Base-by-base conservation (phyloP, 2,329 filamentous ascomycete species). In the Aspergillus ruber region DNA sequence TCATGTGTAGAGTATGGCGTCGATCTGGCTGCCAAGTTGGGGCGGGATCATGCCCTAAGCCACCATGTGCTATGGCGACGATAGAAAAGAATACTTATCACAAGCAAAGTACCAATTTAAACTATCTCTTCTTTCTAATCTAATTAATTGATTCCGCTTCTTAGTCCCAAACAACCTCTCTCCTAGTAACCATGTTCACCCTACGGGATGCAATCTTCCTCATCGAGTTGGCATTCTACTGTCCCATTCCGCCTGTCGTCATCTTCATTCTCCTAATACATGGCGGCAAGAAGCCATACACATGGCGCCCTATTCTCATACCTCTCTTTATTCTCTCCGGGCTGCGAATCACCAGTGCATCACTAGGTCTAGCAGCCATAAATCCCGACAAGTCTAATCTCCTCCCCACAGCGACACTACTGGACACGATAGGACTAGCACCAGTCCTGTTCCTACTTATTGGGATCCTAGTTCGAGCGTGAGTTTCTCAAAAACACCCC, bases 191-290 rank as follows among this genome's bases (percentile, higher is more conserved):
- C 36, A 53, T 53, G 51, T 53, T 53, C 36, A 20, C 40, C 17
- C 43, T 53, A 41, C 49, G 42, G 47, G 49, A 51, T 36, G 49
- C 51, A 29, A 53, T 53, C 10, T 53, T 49, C 49, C 49, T 53
- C 12, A 52, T 53, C 20, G 51, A 53, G 43, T 29, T 53, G 46
- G 49, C 49, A 51, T 53, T 53, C 46, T 53, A 53, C 39, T 41
- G 42, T 21, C 51, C 51, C 5, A 51, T 53, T 21, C 15, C 49
- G 29, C 51, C 51, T 47, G 46, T 46, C 20, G 50, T 52, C 10
- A 13, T 53, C 18, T 53, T 52, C 35, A 52, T 53, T 4, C n/a
- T 53, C 38, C 49, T 53, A 3, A 43, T 53, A 2, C 51, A 53
- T 41, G 51, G 51, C 43, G 43, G 20, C 23, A 52, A 52, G 39